phyloP scores from a whole-genome alignment of 768 basidiomycete species.

The Leucocoprinus leucothites region DNA sequence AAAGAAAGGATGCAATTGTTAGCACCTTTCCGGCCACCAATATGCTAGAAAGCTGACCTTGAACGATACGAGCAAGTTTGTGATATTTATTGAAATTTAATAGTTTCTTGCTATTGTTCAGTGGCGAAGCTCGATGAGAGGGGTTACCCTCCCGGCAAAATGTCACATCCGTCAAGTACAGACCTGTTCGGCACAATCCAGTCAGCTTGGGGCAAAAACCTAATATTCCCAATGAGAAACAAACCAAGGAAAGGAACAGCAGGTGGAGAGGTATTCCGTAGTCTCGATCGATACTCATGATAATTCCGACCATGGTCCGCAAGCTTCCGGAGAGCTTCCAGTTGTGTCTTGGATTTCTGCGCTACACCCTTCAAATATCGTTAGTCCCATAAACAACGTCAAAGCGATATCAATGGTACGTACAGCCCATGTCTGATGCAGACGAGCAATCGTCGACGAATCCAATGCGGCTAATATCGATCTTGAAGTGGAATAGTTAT shows the following conservation, averaged over 20 bases:
- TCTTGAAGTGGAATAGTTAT: conserved; percentile 91
- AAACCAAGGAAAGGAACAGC: conserved; percentile 93
- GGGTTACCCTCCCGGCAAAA: conserved; percentile 97
- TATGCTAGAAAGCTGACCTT: conserved; percentile 45
- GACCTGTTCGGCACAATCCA: conserved; percentile 38
- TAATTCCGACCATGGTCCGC: conserved; percentile 92
- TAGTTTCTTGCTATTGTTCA: conserved; percentile 71
- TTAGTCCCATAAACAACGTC: neutral
- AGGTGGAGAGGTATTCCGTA: conserved; percentile 87
- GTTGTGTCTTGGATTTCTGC: conserved; percentile 76
- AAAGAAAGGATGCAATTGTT: neutral
- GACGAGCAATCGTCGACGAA: conserved; percentile 88
- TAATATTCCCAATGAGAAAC: conserved; percentile 15
- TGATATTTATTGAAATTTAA: conserved; percentile 98
- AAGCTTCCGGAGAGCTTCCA: conserved; percentile 78
- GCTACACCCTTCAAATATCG: conserved; percentile 58
- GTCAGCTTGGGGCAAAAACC: neutral
- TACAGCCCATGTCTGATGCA: conserved; percentile 93
- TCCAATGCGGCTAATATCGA: conserved; percentile 94
- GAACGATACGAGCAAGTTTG: conserved; percentile 81
- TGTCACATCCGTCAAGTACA: conserved; percentile 89
- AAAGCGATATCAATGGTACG: conserved; percentile 27
- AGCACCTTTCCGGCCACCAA: neutral
- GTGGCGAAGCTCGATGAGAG: conserved; percentile 75
- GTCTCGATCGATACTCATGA: conserved; percentile 82